Percentiles rank a stretch among this genome's conserved stretches.
Evolutionary conservation across 768 basidiomycete genomes (phyloP).

Genomic region (Calocybe cyanea): DNA sequence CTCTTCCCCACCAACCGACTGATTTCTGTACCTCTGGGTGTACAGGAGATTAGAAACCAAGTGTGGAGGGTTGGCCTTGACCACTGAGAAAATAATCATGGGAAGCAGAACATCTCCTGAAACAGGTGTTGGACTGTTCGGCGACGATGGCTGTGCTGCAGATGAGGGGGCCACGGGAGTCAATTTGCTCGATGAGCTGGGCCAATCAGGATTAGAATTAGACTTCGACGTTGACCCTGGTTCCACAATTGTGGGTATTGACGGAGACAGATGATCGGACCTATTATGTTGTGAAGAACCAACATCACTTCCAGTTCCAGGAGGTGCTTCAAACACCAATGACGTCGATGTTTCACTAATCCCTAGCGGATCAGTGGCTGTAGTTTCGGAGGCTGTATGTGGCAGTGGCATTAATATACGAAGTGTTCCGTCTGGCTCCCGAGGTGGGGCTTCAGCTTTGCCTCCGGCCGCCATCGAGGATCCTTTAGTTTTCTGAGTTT

Average conservation of each 20-base stretch:
- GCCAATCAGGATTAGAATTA: not conserved
- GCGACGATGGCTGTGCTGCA: constrained; percentile 15
- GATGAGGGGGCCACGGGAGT: constrained; percentile 16
- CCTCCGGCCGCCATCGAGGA: constrained; percentile 12
- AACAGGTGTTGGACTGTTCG: constrained; percentile 46
- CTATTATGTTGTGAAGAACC: constrained; percentile 8
- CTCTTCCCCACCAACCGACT: constrained; percentile 72
- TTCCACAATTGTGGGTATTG: constrained; percentile 14
- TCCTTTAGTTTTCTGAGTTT: constrained; percentile 19
- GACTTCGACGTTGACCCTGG: constrained; percentile 10
- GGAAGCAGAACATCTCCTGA: constrained; percentile 91
- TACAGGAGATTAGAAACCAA: constrained; percentile 70
- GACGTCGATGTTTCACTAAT: not conserved
- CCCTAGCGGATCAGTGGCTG: not conserved
- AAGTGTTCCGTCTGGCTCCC: constrained; percentile 18
- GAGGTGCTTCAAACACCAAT: not conserved
- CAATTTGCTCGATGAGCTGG: constrained; percentile 9
- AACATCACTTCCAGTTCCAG: not conserved
- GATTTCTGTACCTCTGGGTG: constrained; percentile 58
- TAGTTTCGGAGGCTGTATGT: not conserved
- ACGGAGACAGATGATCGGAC: constrained; percentile 2
- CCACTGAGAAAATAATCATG: constrained; percentile 89
- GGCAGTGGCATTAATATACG: constrained; percentile 16
- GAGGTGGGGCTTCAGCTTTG: constrained; percentile 16
- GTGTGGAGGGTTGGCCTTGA: constrained; percentile 85